Conservation (phyloP, 1,284 basidiomycete species). For the Fomitopsis pinicola region DNA sequence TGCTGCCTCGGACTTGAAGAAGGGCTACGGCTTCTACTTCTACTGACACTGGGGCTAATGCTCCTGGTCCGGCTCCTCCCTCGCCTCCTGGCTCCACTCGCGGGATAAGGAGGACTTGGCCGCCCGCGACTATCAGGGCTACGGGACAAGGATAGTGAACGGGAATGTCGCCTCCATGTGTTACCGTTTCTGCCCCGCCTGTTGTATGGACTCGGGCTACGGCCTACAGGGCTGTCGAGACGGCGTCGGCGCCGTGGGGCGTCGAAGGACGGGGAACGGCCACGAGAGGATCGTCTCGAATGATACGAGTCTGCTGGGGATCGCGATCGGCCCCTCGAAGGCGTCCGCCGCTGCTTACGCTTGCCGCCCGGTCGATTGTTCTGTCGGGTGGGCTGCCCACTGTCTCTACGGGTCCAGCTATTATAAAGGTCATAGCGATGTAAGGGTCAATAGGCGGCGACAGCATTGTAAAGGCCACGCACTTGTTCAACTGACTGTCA, state of each 20-base stretch:
- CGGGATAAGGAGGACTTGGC: constrained; percentile 23
- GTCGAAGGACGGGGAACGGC: constrained; percentile 56
- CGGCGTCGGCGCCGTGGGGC: constrained; percentile 49
- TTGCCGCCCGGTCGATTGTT: constrained; percentile 11
- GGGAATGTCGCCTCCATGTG: constrained; percentile 17
- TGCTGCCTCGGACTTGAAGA: constrained; percentile 47
- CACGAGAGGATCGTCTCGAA: constrained; percentile 60
- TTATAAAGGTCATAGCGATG: neutral
- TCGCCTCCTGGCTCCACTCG: constrained; percentile 19
- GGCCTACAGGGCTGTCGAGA: constrained; percentile 40
- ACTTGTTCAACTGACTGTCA: constrained; percentile 71
- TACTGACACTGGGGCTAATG: constrained; percentile 23
- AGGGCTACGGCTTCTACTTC: constrained; percentile 47
- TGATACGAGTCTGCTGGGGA: constrained; percentile 61
- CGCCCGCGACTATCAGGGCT: constrained; percentile 2
- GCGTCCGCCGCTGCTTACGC: constrained; percentile 27
- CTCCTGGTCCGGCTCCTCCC: neutral
- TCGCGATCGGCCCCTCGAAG: constrained; percentile 43
- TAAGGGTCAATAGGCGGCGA: constrained; percentile 7
- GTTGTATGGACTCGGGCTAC: constrained; percentile 29
- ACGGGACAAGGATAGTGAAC: constrained; percentile 22
- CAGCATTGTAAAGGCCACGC: constrained; percentile 21
- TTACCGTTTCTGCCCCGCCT: constrained; percentile 17
- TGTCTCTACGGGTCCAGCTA: constrained; percentile 33
- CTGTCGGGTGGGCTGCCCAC: constrained; percentile 9